These are phyloP conservation scores for Dispira parvispora DNA, from an alignment of 192 early-diverging fungal genomes.

Conservation along the genomic window DNA sequence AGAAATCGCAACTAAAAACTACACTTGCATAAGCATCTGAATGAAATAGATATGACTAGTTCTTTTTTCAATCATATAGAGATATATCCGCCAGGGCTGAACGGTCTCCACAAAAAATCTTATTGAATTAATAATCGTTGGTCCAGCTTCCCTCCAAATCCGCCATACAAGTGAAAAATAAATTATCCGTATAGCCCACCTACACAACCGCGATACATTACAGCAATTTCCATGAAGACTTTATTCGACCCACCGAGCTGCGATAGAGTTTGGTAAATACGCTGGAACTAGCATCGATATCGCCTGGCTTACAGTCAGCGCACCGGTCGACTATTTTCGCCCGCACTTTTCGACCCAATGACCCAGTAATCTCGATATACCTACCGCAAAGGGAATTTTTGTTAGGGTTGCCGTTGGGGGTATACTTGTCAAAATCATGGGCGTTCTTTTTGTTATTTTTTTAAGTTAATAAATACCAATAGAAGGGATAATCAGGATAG, in stretches of 20 bases:
- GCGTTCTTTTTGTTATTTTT: background rate
- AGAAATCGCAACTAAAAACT: background rate
- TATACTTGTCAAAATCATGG: background rate
- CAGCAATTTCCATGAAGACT: background rate
- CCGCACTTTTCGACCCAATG: background rate
- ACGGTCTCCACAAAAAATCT: no score
- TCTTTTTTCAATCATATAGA: background rate
- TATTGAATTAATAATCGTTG: no score
- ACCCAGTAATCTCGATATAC: background rate
- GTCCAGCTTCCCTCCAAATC: background rate
- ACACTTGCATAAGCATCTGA: background rate
- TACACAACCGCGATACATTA: background rate
- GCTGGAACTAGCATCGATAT: background rate
- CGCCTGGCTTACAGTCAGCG: background rate
- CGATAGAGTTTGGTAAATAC: background rate
- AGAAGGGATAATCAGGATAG: background rate
- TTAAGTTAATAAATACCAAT: background rate
- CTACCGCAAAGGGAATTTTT: background rate
- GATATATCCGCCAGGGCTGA: background rate
- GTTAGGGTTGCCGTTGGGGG: background rate
- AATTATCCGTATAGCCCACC: background rate
- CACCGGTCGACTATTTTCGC: slow-evolving; percentile 2
- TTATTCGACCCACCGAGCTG: background rate
- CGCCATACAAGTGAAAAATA: background rate
- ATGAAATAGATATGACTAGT: background rate